Percentiles rank a stretch among this genome's conserved stretches.
phyloP scores from a whole-genome alignment of 169 alveolate genomes.

The Plasmodium inui region DNA sequence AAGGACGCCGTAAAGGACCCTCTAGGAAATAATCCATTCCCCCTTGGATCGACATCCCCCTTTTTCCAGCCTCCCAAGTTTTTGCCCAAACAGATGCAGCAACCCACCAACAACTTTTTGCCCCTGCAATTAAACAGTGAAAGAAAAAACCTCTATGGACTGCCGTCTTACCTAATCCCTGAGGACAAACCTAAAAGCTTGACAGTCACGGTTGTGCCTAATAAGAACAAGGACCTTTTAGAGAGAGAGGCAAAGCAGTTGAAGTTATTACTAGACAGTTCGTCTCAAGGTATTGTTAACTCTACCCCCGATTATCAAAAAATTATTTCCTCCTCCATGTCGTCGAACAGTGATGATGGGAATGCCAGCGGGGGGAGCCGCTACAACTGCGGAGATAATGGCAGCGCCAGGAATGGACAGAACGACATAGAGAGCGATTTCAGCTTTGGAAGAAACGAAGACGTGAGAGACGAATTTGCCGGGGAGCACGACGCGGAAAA shows the following conservation, averaged over 20 bases:
- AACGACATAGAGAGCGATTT: conserved; percentile 71
- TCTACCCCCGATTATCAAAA: conserved; percentile 76
- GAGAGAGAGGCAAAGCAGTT: conserved; percentile 63
- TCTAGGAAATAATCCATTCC: conserved; percentile 10
- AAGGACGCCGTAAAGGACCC: neutral
- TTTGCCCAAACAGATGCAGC: conserved; percentile 22
- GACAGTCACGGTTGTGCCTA: conserved; percentile 72
- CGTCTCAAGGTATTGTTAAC: conserved; percentile 76
- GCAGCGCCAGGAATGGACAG: neutral
- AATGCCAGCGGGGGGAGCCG: conserved; percentile 1
- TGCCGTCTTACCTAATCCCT: conserved; percentile 68
- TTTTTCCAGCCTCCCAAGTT: conserved; percentile 70
- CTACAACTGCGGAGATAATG: neutral
- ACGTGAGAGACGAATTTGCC: neutral
- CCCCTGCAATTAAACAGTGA: conserved; percentile 20
- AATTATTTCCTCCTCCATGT: conserved; percentile 16
- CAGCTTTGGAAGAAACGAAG: conserved; percentile 70
- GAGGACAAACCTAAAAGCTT: conserved; percentile 64
- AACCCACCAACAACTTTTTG: conserved; percentile 15
- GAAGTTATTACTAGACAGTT: conserved; percentile 47
- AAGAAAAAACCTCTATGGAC: conserved; percentile 55
- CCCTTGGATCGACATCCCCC: conserved; percentile 60
- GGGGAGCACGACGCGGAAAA: conserved; percentile 37
- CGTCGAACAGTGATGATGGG: conserved; percentile 17
- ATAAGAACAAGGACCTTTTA: conserved; percentile 55